Percentiles rank a stretch among this genome's conserved stretches.
Evolutionary conservation across 2,329 filamentous ascomycete genomes (phyloP).

Genomic region (Nothophaeocryptopus gaeumannii): DNA sequence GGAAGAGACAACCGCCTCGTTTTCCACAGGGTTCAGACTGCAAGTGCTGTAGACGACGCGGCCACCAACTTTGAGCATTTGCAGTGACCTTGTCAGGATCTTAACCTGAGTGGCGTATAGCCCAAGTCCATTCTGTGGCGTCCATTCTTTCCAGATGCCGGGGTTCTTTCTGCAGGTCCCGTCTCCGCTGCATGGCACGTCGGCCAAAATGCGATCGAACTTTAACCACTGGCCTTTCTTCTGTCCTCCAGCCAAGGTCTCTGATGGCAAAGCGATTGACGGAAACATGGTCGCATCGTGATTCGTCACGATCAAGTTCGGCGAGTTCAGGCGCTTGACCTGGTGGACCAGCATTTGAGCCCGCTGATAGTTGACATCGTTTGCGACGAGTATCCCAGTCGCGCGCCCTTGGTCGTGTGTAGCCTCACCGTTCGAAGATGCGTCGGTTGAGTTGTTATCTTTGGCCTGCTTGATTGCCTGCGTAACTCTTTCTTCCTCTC

Average conservation of each 20-base stretch:
- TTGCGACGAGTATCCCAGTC: conserved; percentile 89
- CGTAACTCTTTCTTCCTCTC: conserved; percentile 82
- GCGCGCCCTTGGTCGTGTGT: conserved; percentile 73
- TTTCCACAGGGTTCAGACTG: conserved; percentile 97
- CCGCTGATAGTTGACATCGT: conserved; percentile 94
- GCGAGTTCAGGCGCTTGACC: conserved; percentile 93
- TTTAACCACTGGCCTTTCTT: conserved; percentile 70
- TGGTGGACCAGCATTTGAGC: conserved; percentile 97
- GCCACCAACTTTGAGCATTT: conserved; percentile 93
- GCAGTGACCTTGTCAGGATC: conserved; percentile 85
- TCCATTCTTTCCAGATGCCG: conserved; percentile 94
- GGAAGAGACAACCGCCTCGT: conserved; percentile 84
- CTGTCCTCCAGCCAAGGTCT: conserved; percentile 47
- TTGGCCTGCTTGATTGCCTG: conserved; percentile 65
- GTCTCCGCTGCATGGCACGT: conserved; percentile 95
- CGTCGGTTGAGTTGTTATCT: conserved; percentile 42
- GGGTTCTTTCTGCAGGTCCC: conserved; percentile 91
- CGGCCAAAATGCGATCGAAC: conserved; percentile 92
- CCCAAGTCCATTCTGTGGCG: conserved; percentile 78
- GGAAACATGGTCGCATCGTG: conserved; percentile 96
- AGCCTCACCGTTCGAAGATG: conserved; percentile 19
- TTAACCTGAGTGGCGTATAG: conserved; percentile 82
- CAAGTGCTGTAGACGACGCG: conserved; percentile 97
- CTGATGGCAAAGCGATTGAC: conserved; percentile 76
- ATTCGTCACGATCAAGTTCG: conserved; percentile 94